These are phyloP conservation scores for Camellia japonica DNA, from an alignment of 148 eudicot genomes.

Conservation along the genomic window DNA sequence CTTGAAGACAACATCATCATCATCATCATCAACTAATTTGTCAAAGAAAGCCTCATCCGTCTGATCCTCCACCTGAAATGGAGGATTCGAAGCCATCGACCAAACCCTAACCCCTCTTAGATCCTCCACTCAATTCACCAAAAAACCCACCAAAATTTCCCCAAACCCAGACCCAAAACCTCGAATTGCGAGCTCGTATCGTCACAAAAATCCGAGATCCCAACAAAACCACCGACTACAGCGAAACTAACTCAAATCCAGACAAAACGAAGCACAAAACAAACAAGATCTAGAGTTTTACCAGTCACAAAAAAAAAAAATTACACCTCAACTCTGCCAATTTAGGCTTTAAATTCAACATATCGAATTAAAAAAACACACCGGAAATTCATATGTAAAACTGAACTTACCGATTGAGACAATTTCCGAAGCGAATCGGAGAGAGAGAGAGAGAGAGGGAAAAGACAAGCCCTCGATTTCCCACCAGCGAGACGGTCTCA, in stretches of 20 bases:
- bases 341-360: neutral
- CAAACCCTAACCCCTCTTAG: constrained; percentile 28
- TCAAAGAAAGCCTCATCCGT: constrained; percentile 87
- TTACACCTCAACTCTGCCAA: neutral
- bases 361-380: neutral
- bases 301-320: neutral
- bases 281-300: constrained; percentile 37
- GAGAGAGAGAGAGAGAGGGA: constrained; percentile 16
- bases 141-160: constrained; percentile 4
- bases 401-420: constrained; percentile 19
- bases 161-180: constrained; percentile 5
- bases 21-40: constrained; percentile 78
- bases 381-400: neutral
- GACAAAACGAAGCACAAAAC: constrained; percentile 10
- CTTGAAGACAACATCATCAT: constrained; percentile 41
- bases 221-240: constrained; percentile 15
- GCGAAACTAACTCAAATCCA: constrained; percentile 11
- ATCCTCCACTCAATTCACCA: constrained; percentile 6
- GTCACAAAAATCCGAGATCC: constrained; percentile 26
- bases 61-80: constrained; percentile 79
- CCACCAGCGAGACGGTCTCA: constrained; percentile 6
- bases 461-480: constrained; percentile 27
- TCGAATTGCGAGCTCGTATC: neutral
- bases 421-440: constrained; percentile 8
- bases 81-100: constrained; percentile 72